These are phyloP conservation scores for Annulohypoxylon maeteangense DNA, from an alignment of 495 filamentous ascomycete species.

Conservation along the genomic window DNA sequence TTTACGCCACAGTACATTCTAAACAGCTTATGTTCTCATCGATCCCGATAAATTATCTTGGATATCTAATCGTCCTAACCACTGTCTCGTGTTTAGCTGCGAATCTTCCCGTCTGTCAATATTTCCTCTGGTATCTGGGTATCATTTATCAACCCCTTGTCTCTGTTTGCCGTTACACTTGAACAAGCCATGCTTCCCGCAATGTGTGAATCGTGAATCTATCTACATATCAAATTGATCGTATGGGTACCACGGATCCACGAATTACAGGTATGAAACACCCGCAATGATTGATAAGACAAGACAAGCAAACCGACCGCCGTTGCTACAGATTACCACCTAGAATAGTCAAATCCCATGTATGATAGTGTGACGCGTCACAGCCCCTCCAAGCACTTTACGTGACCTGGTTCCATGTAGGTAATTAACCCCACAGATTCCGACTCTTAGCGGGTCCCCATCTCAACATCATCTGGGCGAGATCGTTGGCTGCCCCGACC, in stretches of 20 bases:
- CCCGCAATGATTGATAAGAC: background rate
- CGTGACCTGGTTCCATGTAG: conserved; percentile 3
- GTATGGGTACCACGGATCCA: background rate
- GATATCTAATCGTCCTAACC: background rate
- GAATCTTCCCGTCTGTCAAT: conserved; percentile 10
- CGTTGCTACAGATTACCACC: background rate
- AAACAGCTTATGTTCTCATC: conserved; percentile 7
- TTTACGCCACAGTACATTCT: background rate
- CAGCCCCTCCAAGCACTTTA: conserved; percentile 32
- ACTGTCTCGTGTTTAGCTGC: conserved; percentile 2
- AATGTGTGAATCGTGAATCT: background rate
- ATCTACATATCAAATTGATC: background rate
- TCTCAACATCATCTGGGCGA: conserved; percentile 53
- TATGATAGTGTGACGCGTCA: conserved; percentile 23
- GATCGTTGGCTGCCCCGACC: conserved; percentile 49
- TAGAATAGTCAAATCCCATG: background rate
- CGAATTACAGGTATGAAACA: background rate
- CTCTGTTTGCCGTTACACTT: conserved; percentile 18
- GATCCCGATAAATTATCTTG: background rate
- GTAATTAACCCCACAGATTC: conserved; percentile 18
- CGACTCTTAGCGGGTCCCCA: conserved; percentile 24
- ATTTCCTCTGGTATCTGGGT: conserved; percentile 20
- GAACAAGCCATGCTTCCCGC: conserved; percentile 1
- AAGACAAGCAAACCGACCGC: conserved; percentile 13
- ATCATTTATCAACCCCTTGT: conserved; percentile 20